Percentiles rank a stretch among this genome's conserved stretches.
phyloP scores from a whole-genome alignment of 495 filamentous ascomycete species.

The Patellaria atrata region DNA sequence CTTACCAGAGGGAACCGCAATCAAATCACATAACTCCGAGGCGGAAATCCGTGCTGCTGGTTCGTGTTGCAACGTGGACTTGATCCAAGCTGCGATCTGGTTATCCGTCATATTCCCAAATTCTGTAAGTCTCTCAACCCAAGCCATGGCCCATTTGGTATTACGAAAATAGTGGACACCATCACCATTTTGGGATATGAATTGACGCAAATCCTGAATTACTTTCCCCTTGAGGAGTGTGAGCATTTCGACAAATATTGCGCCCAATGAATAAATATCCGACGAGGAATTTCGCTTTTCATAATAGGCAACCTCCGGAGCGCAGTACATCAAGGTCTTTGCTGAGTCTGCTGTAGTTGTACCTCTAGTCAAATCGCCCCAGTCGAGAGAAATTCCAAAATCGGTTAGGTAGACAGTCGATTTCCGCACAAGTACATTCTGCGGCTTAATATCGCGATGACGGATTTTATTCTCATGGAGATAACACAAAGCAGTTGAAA shows the following conservation, averaged over 20 bases:
- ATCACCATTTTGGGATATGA: slow-evolving; percentile 7
- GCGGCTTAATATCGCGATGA: slow-evolving; percentile 1
- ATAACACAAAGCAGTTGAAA: slow-evolving; percentile 1
- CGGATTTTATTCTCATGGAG: slow-evolving; percentile 2
- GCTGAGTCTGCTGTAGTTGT: slow-evolving; percentile 1
- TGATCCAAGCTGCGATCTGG: no score
- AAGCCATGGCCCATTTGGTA: no score
- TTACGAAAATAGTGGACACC: no score
- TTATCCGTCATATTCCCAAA: no score
- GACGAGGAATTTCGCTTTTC: slow-evolving; percentile 4
- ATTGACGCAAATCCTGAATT: slow-evolving; percentile 6
- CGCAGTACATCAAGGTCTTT: slow-evolving; percentile 3
- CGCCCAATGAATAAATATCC: slow-evolving; percentile 30
- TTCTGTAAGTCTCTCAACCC: no score
- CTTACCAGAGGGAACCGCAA: no score
- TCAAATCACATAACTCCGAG: no score
- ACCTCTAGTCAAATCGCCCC: slow-evolving; percentile 4
- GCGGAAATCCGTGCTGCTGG: no score
- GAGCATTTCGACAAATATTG: slow-evolving; percentile 31
- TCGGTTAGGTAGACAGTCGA: not conserved
- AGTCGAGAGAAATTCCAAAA: slow-evolving; percentile 1
- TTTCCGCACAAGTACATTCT: not conserved
- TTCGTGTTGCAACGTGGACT: no score
- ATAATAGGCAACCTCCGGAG: slow-evolving; percentile 6
- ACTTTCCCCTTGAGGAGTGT: slow-evolving; percentile 21